Conservation (phyloP, 2,329 filamentous ascomycete species). For the Phaeomoniella chlamydospora region DNA sequence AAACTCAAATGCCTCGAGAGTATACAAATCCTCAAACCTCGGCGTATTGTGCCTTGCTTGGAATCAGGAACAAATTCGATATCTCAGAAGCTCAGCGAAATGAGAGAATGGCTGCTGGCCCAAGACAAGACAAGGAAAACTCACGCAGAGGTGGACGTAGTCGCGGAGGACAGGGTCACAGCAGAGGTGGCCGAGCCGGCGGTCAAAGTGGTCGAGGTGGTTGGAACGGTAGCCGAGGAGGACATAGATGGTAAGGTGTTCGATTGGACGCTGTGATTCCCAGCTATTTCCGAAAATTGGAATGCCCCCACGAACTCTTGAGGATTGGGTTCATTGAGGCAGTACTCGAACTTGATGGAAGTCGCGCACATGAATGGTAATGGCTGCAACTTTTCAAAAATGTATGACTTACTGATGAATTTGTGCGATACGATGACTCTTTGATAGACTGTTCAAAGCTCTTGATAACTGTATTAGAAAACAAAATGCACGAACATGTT, state of each 20-base stretch:
- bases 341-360: too few species aligned
- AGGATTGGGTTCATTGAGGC: too few species aligned
- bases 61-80: constrained; percentile 62
- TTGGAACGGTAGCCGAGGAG: constrained; percentile 11
- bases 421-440: too few species aligned
- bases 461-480: too few species aligned
- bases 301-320: neutral
- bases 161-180: constrained; percentile 2
- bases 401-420: too few species aligned
- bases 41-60: constrained; percentile 65
- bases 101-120: constrained; percentile 43
- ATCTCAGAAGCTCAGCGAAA: constrained; percentile 56
- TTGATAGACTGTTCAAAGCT: too few species aligned
- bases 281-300: neutral
- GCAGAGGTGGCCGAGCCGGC: constrained; percentile 5
- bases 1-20: constrained; percentile 54
- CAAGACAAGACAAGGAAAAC: constrained; percentile 26
- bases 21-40: constrained; percentile 78
- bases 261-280: constrained; percentile 2
- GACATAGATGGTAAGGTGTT: constrained; percentile 5
- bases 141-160: constrained; percentile 4
- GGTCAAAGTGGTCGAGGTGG: constrained; percentile 9
- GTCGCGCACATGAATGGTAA: too few species aligned
- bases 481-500: too few species aligned
- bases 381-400: too few species aligned